Base-by-base conservation (phyloP, 1,284 basidiomycete species). In the Austroboletus novae-zelandiae region DNA sequence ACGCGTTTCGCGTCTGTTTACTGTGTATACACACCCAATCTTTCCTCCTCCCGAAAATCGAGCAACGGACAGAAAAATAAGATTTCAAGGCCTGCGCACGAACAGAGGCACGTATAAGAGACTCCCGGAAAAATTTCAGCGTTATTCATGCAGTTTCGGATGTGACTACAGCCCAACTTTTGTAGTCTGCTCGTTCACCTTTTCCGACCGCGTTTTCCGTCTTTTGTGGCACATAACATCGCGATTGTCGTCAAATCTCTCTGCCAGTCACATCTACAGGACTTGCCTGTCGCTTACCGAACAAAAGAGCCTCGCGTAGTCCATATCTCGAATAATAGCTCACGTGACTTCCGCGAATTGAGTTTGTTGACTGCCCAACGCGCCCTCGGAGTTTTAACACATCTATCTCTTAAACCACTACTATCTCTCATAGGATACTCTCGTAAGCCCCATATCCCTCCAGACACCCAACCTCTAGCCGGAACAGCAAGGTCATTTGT, bases 341-440 rank as follows among this genome's bases (percentile, higher is more conserved):
- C 65, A 67, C 65, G 65, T 67, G 65, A 67, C 65, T 69, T 53
- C 56, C 55, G 67, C 56, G 65, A 67, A 67, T 67, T 67, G 65
- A 71, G 65, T 67, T 67, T 67, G 76, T 78, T 78, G 76, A 77
- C 73, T 72, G 73, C 65, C 68, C 65, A 72, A 77, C 74, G 74
- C 74, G 73, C 74, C 69, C 65, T 77, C 75, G 75, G 75, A 77
- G 77, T 79, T 78, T 79, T 62, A 79, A 77, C 76, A 71, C 69
- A 66, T 72, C 74, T 74, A 72, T 73, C 68, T 70, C 72, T 69
- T 69, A 62, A 70, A 78, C 77, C 73, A 74, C 74, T 68, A 78
- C 69, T 71, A 73, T 73, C 76, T 62, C 42, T 45, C 45, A 32
- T 40, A 62, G 58, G 66, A 63, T 60, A 51, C 66, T 62, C 65